phyloP scores from a whole-genome alignment of 1,284 basidiomycete genomes.

The Sutorius eximius region DNA sequence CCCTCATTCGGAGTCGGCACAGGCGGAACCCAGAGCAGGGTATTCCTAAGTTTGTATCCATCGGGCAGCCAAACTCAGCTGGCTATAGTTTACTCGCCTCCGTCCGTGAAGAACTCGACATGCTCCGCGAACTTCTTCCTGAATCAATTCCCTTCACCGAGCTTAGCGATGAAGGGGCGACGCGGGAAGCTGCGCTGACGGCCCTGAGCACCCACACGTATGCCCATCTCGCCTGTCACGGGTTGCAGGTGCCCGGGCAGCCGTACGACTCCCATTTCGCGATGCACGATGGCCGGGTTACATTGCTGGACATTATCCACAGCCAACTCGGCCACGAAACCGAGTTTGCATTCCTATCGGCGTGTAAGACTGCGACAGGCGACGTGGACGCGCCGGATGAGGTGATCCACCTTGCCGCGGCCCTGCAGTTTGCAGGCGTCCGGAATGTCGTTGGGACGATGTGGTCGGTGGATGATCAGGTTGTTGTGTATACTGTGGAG shows the following conservation, averaged over 20 bases:
- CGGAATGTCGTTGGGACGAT: constrained; percentile 41
- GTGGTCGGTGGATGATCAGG: constrained; percentile 32
- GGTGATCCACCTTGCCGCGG: constrained; percentile 37
- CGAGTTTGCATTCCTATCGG: constrained; percentile 25
- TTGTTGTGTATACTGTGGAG: constrained; percentile 5
- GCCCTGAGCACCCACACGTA: not conserved
- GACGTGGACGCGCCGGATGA: constrained; percentile 22
- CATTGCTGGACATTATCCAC: constrained; percentile 23
- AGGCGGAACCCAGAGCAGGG: not conserved
- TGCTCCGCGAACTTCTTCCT: not conserved
- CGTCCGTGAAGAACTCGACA: not conserved
- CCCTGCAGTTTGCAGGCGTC: constrained; percentile 37
- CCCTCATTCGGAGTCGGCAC: constrained; percentile 29
- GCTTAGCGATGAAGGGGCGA: not conserved
- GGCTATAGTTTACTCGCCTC: not conserved
- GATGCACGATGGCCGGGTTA: constrained; percentile 6
- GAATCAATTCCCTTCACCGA: not conserved
- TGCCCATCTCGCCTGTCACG: not conserved
- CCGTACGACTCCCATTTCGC: constrained; percentile 23
- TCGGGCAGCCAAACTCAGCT: not conserved
- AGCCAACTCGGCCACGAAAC: constrained; percentile 34
- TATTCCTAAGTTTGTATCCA: not conserved
- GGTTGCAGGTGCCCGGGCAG: not conserved
- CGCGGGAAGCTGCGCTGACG: not conserved
- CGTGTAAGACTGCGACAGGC: constrained; percentile 27